Percentiles rank a stretch among this genome's conserved stretches.
Evolutionary conservation across 2,329 filamentous ascomycete genomes (phyloP).

Genomic region (Ophiostoma novo-ulmi): DNA sequence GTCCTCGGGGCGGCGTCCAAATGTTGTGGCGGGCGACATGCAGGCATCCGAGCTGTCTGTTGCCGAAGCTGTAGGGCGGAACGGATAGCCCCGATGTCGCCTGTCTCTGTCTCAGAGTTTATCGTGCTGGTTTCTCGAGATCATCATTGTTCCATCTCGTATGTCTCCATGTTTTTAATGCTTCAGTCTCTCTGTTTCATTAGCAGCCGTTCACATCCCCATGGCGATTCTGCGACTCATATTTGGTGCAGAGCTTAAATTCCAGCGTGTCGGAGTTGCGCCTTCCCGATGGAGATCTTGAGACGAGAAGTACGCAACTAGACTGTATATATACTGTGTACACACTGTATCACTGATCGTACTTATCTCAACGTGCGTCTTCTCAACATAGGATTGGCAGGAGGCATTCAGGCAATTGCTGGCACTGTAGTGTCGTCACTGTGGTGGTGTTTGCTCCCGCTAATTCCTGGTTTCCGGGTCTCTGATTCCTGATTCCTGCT

Average conservation of each 20-base stretch:
- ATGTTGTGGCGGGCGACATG: not conserved
- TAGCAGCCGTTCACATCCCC: not conserved
- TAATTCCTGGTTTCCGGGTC: not conserved
- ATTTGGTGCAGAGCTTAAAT: not conserved
- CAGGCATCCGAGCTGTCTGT: not conserved
- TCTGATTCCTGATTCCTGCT: not conserved
- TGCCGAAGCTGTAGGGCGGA: not conserved
- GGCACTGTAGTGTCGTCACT: not conserved
- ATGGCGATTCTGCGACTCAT: slow-evolving; percentile 5
- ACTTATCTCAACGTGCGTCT: not conserved
- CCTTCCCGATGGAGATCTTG: not conserved
- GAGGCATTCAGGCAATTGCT: too few species aligned
- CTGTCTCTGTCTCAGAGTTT: not conserved
- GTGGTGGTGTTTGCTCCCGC: not conserved
- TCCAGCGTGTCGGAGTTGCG: not conserved
- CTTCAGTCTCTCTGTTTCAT: not conserved
- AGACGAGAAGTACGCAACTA: too few species aligned
- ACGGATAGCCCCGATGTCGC: not conserved
- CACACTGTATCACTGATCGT: not conserved
- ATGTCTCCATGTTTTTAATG: not conserved
- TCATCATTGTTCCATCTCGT: too few species aligned
- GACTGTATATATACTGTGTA: not conserved
- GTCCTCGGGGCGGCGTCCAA: not conserved
- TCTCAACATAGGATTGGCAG: not conserved
- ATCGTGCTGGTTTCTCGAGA: not conserved